Base-by-base conservation (phyloP, 495 filamentous ascomycete genomes). In the Xylaria sp. region DNA sequence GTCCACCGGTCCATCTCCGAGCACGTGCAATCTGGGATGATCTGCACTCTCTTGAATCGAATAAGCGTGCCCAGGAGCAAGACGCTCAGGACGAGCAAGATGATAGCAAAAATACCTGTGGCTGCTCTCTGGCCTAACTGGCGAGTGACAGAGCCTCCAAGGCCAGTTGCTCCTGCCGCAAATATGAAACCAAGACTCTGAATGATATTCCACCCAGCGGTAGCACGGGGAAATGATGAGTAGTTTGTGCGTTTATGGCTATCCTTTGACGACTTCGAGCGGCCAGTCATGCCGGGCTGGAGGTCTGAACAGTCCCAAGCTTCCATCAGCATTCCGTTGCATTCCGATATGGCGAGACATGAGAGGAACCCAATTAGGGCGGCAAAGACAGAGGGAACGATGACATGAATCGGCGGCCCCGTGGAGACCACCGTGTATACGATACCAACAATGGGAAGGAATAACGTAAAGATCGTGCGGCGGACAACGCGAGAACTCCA, bases 241-340 rank as follows among this genome's bases (percentile, higher is more conserved):
- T 92, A 89, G 75, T 91, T 90, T 52, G 88, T 90, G 64, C 89
- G 82, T 61, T 74, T 78, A 5, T 70, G 64, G 26, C 68, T 58
- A 43, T 74, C 73, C 72, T 89, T 89, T 52, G 80, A 78, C 69
- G 82, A 81, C 43, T 75, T 84, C 66, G 81, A 83, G 21, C 84
- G 82, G 61, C 88, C 86, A 63, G 89, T 89, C 83, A 90, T 88
- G 76, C 91, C 77, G 14, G 85, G 80, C 52, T 80, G 90, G 1
- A 93, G 84, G 73, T 94, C 92, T 26, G 90, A 92, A 7, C 89
- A 91, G 77, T 94, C 92, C 76, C 88, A 94, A 24, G 90, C 90
- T 74, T 94, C 92, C 92, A 93, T 94, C 79, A 94, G 85, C 62
- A 94, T 81, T 5, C 91, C 90, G 70, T 90, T 85, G 78, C 91